Conservation (phyloP, 179 eudicot species). For the Pouteria campechiana region DNA sequence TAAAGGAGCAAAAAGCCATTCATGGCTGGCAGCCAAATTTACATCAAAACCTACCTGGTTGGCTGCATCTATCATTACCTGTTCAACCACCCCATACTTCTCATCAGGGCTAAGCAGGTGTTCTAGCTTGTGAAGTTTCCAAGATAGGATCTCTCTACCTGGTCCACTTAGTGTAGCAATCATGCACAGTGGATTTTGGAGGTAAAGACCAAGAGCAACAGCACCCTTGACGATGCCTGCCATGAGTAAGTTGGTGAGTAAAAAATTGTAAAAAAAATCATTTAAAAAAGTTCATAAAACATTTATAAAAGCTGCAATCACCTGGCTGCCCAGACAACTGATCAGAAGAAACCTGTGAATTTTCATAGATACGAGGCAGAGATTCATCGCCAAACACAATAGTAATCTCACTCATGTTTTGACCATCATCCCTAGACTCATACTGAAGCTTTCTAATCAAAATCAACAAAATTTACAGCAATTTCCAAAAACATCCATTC, state of each 20-base stretch:
- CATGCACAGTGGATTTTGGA: constrained; percentile 96
- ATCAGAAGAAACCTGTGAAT: constrained; percentile 78
- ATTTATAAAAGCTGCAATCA: constrained; percentile 8
- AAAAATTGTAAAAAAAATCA: too few species aligned
- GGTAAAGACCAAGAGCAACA: constrained; percentile 79
- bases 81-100: constrained; percentile 88
- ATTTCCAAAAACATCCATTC: too few species aligned
- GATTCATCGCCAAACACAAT: constrained; percentile 82
- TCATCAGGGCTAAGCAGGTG: constrained; percentile 79
- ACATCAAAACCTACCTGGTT: constrained; percentile 97
- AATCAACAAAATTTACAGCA: too few species aligned
- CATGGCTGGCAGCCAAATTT: constrained; percentile 87
- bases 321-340: constrained; percentile 84
- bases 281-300: too few species aligned
- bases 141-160: constrained; percentile 78
- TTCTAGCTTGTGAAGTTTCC: constrained; percentile 84
- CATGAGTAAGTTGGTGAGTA: too few species aligned
- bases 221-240: constrained; percentile 92
- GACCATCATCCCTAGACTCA: constrained; percentile 85
- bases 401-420: constrained; percentile 72
- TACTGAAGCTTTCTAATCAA: constrained; percentile 90
- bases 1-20: constrained; percentile 90
- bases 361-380: constrained; percentile 91
- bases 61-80: constrained; percentile 92
- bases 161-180: constrained; percentile 93